A percentile compares a stretch with the other conserved stretches of the same genome.
phyloP scores from a whole-genome alignment of 768 basidiomycete genomes.

The Hygrophorus russula region DNA sequence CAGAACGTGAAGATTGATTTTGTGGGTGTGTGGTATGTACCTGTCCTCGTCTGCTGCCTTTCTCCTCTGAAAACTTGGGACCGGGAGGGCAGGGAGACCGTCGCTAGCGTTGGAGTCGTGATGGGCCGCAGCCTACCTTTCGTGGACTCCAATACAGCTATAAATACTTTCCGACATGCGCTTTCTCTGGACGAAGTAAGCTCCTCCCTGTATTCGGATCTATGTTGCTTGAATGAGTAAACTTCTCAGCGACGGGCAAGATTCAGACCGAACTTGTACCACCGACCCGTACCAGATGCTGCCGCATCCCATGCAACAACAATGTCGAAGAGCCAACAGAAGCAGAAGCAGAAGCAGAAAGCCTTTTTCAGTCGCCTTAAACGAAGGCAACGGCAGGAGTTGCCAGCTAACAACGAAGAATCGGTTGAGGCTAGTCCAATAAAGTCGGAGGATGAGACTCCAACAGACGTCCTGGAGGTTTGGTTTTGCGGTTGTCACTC shows the following conservation, averaged over 20 bases:
- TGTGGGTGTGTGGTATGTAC: constrained; percentile 61
- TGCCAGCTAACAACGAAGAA: background rate
- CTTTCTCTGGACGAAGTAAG: constrained; percentile 66
- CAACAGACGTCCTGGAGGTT: constrained; percentile 57
- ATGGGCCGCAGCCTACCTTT: constrained; percentile 54
- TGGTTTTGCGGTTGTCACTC: constrained; percentile 72
- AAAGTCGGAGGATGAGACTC: background rate
- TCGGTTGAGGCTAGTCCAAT: background rate
- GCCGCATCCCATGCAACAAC: constrained; percentile 10
- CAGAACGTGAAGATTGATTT: constrained; percentile 63
- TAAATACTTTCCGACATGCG: constrained; percentile 69
- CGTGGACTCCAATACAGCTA: constrained; percentile 45
- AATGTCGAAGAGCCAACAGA: too few relatives aligned
- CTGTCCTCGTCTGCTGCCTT: background rate
- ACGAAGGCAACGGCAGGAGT: background rate
- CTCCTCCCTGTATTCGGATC: background rate
- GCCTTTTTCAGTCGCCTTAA: background rate
- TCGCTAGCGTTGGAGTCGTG: constrained; percentile 64
- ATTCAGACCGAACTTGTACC: constrained; percentile 55
- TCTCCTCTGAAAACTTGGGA: background rate
- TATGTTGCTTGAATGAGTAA: background rate
- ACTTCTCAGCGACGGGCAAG: constrained; percentile 45
- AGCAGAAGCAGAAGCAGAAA: background rate
- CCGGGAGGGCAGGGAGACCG: constrained; percentile 54
- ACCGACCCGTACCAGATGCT: constrained; percentile 25